A percentile compares a stretch with the other conserved stretches of the same genome.
These are phyloP conservation scores for Hypoxylon lienhwacheense DNA, from an alignment of 495 filamentous ascomycete species.

Conservation along the genomic window DNA sequence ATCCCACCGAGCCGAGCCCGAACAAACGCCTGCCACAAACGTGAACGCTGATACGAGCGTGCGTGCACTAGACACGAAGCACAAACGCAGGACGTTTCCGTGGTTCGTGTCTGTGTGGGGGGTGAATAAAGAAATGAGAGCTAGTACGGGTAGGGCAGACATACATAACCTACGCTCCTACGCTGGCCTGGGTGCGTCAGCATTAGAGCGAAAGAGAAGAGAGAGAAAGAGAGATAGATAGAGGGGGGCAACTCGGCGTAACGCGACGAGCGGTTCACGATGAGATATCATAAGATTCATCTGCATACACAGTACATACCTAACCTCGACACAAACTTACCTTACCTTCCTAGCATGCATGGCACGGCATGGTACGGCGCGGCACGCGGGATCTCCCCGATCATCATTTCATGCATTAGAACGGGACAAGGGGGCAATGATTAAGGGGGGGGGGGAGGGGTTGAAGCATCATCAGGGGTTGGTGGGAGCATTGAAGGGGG, in stretches of 20 bases:
- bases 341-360: too few species aligned
- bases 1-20: slow-evolving; percentile 3
- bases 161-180: background rate
- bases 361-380: too few species aligned
- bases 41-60: too few species aligned
- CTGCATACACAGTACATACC: too few species aligned
- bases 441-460: background rate
- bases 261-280: background rate
- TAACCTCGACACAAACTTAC: too few species aligned
- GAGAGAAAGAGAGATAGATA: too few species aligned
- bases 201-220: too few species aligned
- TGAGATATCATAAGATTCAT: slow-evolving; percentile 21
- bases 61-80: background rate
- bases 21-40: too few species aligned
- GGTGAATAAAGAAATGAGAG: background rate
- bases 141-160: background rate
- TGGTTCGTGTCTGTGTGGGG: too few species aligned
- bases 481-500: slow-evolving; percentile 27
- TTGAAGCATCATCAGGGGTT: slow-evolving; percentile 26
- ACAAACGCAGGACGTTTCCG: background rate
- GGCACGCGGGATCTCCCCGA: too few species aligned
- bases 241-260: background rate
- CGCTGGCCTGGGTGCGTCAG: too few species aligned
- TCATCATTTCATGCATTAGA: background rate
- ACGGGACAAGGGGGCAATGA: slow-evolving; percentile 1